Base-by-base conservation (phyloP, 2,329 filamentous ascomycete genomes). In the Calonectria pseudoturangicola region DNA sequence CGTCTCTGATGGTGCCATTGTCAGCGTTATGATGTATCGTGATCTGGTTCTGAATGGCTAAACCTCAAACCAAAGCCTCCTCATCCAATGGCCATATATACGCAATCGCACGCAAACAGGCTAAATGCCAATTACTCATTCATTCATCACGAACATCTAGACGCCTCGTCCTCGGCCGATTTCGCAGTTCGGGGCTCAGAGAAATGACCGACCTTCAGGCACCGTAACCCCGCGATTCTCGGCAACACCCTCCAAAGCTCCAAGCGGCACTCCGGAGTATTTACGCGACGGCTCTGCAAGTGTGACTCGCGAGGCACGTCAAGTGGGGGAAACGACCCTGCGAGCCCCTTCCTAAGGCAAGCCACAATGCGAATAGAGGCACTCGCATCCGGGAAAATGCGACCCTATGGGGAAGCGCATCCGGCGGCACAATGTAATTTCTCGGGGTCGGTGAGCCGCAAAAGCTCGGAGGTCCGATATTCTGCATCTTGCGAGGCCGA, bases 1-100 rank as follows among this genome's bases (percentile, higher is more conserved):
- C 27, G 66, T 56, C 47, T 82, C 43, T 9, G 76, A 58, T 50
- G 72, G 72, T 16, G 75, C 50, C 75, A 79, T 79, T 60, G 1
- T 71, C 47, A 18, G 28, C 10, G 16, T 16, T 16, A 18, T 3
- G 13, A 9, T 33, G 18, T 27, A 12, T 9, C 9, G n/a, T 41
- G 36, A 25, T 30, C 25, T 3, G n/a, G 36, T 30, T 12, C 13
- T 28, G 25, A 8, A 30, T 18, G 39, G 36, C 47, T 39, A 10
- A 13, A n/a, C 8, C 10, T 51, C 8, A 27, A 68, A 21, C 41
- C 21, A 43, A 33, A n/a, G 25, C 16, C 45, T 36, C 45, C 9
- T 48, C 10, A 13, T 8, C 2, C n/a, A n/a, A 13, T 72, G 7
- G 72, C 50, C 70, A 79, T 77, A 63, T 1, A 51, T 2, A 64